Conservation (phyloP, 495 filamentous ascomycete genomes). For the Penicillium soppii region DNA sequence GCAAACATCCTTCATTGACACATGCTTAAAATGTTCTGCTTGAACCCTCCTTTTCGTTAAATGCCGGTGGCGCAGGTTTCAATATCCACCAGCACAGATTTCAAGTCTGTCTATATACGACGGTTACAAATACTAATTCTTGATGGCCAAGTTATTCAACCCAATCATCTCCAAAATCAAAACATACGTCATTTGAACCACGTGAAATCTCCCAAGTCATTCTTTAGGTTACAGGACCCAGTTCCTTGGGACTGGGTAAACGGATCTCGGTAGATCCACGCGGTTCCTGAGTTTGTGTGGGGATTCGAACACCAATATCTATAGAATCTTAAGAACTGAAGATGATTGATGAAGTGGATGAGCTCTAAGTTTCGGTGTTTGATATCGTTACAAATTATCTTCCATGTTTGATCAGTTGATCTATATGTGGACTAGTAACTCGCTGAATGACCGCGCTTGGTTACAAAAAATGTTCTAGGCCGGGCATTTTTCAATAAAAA, state of each 20-base stretch:
- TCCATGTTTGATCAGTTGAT: no score
- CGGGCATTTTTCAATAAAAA: background rate
- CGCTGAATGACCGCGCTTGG: no score
- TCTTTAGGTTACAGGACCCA: conserved; percentile 11
- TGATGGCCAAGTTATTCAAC: background rate
- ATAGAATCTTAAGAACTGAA: no score
- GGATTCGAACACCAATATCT: no score
- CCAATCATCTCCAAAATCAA: background rate
- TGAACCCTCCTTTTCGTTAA: background rate
- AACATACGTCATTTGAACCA: conserved; percentile 15
- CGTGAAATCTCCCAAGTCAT: conserved; percentile 12
- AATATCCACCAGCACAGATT: background rate
- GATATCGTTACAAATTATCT: no score
- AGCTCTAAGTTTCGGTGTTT: no score
- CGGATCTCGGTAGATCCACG: conserved; percentile 32
- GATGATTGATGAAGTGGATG: no score
- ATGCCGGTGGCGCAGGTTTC: background rate
- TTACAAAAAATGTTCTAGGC: background rate
- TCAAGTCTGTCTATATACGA: no score
- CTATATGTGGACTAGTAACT: no score
- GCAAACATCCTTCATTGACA: background rate
- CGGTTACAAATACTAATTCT: background rate
- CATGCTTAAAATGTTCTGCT: background rate
- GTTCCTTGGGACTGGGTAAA: conserved; percentile 22
- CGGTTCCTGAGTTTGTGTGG: conserved; percentile 20